Base-by-base conservation (phyloP, 495 filamentous ascomycete species). In the Aspergillus sclerotioniger region DNA sequence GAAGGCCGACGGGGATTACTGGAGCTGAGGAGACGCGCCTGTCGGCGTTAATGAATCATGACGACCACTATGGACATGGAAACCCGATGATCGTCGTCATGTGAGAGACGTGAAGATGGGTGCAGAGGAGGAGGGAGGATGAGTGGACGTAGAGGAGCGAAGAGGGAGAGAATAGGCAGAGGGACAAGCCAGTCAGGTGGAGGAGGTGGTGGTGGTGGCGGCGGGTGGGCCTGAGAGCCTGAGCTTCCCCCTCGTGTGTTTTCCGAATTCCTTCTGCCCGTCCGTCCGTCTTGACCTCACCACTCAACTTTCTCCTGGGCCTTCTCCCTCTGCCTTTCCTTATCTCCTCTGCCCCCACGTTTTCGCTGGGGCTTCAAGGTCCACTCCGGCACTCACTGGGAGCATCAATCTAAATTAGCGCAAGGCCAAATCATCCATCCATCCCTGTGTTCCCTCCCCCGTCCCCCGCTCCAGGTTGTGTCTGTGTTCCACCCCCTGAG, bases 261-360 rank as follows among this genome's bases (percentile, higher is more conserved):
- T 50, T 53, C 47, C 39, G 21, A n/a, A n/a, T 51, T 29, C 44
- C 54, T 19, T 54, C 56, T 37, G 54, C 56, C 33, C 37, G 41
- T 51, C 43, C 16, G 35, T 12, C 48, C 15, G 57, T 32, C 39
- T 58, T 63, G 63, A 66, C 59, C 60, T 68, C 61, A 68, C 59
- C 60, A 61, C 53, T 65, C 51, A 53, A 52, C 46, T 47, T 63
- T 52, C 57, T 65, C 16, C 35, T 25, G 48, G 17, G 12, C 48
- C 61, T 47, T 32, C 20, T 52, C 56, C 20, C 33, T 32, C 53
- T 49, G 31, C 47, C 28, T 48, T 17, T 20, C 50, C 51, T 29
- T 45, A n/a, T 55, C 3, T 16, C 54, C 31, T 53, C 37, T 17
- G 17, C 17, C 56, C 47, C 51, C n/a, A 46, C 32, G 15, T 37